phyloP scores from a whole-genome alignment of 2,329 filamentous ascomycete species.

The Claviceps maximensis region DNA sequence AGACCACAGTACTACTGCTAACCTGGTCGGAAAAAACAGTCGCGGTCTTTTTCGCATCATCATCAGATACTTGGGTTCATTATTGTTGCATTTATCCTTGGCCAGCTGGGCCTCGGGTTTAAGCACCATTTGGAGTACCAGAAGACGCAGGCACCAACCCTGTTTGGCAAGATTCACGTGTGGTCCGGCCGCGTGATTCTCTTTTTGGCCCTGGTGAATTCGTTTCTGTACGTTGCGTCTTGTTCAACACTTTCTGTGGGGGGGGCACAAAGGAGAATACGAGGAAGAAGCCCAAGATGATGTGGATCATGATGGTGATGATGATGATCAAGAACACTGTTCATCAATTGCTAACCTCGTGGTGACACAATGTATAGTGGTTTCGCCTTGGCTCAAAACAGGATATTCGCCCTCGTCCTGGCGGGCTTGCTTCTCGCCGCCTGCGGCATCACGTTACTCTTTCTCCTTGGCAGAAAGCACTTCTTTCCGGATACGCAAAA shows the following conservation, averaged over 20 bases:
- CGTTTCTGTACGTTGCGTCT: constrained; percentile 34
- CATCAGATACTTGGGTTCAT: constrained; percentile 49
- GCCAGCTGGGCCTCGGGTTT: constrained; percentile 40
- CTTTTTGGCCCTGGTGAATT: constrained; percentile 40
- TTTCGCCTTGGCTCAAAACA: constrained; percentile 41
- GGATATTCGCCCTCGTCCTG: constrained; percentile 33
- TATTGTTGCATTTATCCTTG: constrained; percentile 36
- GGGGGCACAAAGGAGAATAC: not conserved
- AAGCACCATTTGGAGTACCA: constrained; percentile 42
- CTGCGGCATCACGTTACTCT: constrained; percentile 24
- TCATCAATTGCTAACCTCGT: constrained; percentile 1
- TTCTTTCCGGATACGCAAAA: constrained; percentile 12
- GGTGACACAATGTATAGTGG: constrained; percentile 26
- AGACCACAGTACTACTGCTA: not conserved
- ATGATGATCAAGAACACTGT: not conserved
- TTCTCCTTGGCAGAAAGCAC: constrained; percentile 19
- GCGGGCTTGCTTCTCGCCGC: constrained; percentile 32
- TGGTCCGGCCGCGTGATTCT: constrained; percentile 44
- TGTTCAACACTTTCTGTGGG: not conserved
- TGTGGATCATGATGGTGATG: no score
- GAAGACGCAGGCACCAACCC: constrained; percentile 33
- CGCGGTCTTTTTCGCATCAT: constrained; percentile 35
- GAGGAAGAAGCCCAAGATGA: not conserved
- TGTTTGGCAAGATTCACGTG: constrained; percentile 39
- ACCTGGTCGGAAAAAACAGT: constrained; percentile 21